Percentiles rank a stretch among this genome's conserved stretches.
These are phyloP conservation scores for Azolla pinnata DNA, from an alignment of 75 land plant species.

Conservation along the genomic window DNA sequence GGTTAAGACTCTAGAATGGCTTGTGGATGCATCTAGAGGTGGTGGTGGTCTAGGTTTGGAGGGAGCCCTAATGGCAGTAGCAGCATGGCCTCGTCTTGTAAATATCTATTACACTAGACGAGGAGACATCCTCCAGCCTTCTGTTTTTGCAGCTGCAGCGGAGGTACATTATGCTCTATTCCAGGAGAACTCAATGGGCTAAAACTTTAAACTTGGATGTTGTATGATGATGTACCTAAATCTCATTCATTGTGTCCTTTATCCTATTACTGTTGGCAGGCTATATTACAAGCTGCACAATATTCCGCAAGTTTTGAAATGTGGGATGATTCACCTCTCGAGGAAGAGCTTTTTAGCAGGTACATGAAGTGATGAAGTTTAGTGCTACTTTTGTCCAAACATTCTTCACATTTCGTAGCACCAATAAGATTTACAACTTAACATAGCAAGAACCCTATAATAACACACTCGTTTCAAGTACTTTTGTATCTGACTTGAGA, in stretches of 20 bases:
- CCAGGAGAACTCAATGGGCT: neutral
- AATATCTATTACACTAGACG: slow-evolving; percentile 6
- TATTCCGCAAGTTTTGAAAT: slow-evolving; percentile 5
- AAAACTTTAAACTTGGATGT: neutral
- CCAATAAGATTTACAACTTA: no score
- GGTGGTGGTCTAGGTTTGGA: slow-evolving; percentile 22
- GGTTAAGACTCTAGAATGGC: slow-evolving; percentile 13
- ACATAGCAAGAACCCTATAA: no score
- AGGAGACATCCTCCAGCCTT: slow-evolving; percentile 2
- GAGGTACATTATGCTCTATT: slow-evolving; percentile 1
- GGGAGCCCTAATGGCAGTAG: slow-evolving; percentile 17
- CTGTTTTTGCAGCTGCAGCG: slow-evolving; percentile 14
- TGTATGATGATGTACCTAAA: neutral
- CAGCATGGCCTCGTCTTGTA: slow-evolving; percentile 12
- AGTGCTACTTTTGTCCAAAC: no score
- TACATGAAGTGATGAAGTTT: no score
- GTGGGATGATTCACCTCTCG: slow-evolving; percentile 5
- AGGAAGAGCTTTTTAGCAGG: slow-evolving; percentile 19
- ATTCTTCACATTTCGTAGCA: no score
- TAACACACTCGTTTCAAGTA: no score
- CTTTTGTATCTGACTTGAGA: no score
- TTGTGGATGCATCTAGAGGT: slow-evolving; percentile 16
- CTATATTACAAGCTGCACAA: slow-evolving; percentile 14
- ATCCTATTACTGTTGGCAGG: slow-evolving; percentile 11
- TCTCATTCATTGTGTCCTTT: slow-evolving; percentile 2